These are phyloP conservation scores for Candida dubliniensis DNA, from an alignment of 1,139 yeast species.

Conservation along the genomic window DNA sequence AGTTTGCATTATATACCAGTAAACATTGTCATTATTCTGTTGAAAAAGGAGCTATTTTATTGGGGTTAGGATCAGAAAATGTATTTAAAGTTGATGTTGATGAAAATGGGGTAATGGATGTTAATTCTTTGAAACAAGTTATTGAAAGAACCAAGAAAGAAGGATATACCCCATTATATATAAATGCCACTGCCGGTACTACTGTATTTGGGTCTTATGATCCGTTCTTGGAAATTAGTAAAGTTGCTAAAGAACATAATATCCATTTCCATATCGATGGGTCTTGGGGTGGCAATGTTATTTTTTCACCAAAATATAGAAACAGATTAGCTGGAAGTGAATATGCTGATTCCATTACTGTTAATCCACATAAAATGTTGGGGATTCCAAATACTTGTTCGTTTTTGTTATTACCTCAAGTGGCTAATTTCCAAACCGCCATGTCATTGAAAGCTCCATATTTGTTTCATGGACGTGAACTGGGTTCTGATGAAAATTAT, in stretches of 20 bases:
- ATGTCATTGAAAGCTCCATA: conserved; percentile 82
- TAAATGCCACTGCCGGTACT: conserved; percentile 87
- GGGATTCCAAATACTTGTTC: conserved; percentile 92
- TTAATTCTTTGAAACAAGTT: conserved; percentile 43
- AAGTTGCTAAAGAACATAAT: conserved; percentile 52
- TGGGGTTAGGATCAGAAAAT: conserved; percentile 66
- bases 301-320: conserved; percentile 56
- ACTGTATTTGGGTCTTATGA: conserved; percentile 88
- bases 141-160: conserved; percentile 44
- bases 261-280: conserved; percentile 87
- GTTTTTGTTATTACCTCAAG: conserved; percentile 71
- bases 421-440: conserved; percentile 62
- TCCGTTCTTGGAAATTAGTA: conserved; percentile 56
- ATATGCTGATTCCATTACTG: conserved; percentile 75
- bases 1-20: conserved; percentile 72
- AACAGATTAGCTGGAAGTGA: conserved; percentile 58
- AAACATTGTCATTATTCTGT: conserved; percentile 80
- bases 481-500: conserved; percentile 56
- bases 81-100: conserved; percentile 65
- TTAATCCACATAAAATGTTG: conserved; percentile 85
- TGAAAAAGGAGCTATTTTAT: conserved; percentile 76
- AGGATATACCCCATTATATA: conserved; percentile 72
- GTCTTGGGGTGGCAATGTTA: conserved; percentile 88
- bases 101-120: conserved; percentile 59
- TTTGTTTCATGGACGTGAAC: conserved; percentile 66